phyloP scores from a whole-genome alignment of 1,284 basidiomycete genomes.

The Moesziomyces parantarcticus region DNA sequence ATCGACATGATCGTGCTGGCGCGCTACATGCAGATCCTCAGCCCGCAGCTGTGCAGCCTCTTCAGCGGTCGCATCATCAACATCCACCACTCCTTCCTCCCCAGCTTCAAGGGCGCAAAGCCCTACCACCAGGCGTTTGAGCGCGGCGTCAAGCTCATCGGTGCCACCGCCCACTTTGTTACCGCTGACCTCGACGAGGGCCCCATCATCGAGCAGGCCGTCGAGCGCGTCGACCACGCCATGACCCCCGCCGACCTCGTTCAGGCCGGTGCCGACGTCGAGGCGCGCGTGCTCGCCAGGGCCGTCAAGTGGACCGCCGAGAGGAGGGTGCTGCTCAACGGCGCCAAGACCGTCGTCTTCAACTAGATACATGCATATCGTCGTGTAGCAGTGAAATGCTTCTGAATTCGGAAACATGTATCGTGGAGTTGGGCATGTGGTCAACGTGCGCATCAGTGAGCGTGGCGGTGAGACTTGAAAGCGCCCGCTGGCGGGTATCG shows the following conservation, averaged over 20 bases:
- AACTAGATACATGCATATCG: conserved; percentile 38
- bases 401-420: no score
- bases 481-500: no score
- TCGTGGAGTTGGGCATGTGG: no score
- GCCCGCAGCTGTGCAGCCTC: conserved; percentile 52
- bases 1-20: conserved; percentile 66
- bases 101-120: conserved; percentile 64
- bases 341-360: conserved; percentile 65
- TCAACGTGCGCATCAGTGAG: no score
- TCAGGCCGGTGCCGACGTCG: conserved; percentile 59
- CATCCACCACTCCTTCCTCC: conserved; percentile 66
- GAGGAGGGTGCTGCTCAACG: conserved; percentile 62
- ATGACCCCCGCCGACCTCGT: conserved; percentile 57
- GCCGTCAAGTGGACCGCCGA: conserved; percentile 65
- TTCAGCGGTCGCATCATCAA: conserved; percentile 63
- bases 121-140: conserved; percentile 66
- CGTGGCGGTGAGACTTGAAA: not conserved
- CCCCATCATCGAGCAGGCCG: conserved; percentile 66
- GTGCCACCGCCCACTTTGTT: conserved; percentile 66
- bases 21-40: conserved; percentile 65
- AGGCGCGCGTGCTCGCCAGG: conserved; percentile 60
- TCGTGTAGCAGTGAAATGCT: no score
- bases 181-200: conserved; percentile 65
- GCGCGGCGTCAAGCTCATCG: conserved; percentile 64
- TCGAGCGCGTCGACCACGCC: conserved; percentile 61